Evolutionary conservation across 2,329 filamentous ascomycete genomes (phyloP).

Genomic region (Fusarium proliferatum): DNA sequence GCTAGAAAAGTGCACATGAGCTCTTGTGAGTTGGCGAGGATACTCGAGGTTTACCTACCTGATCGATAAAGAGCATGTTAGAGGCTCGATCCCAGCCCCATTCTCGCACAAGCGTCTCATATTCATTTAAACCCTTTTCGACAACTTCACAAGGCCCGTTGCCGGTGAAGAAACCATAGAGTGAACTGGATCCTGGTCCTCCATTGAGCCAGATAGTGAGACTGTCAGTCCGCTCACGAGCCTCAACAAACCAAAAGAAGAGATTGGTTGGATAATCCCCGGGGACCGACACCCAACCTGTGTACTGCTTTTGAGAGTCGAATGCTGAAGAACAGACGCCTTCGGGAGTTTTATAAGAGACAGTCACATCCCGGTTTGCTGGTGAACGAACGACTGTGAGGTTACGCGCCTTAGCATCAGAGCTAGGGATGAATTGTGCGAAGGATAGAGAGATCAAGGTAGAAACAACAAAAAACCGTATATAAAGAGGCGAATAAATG

Average conservation of each 20-base stretch:
- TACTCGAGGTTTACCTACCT: slow-evolving; percentile 51
- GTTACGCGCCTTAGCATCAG: slow-evolving; percentile 50
- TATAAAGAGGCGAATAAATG: slow-evolving; percentile 5
- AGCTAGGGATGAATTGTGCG: slow-evolving; percentile 50
- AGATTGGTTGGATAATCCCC: slow-evolving; percentile 63
- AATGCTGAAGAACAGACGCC: slow-evolving; percentile 75
- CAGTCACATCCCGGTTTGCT: slow-evolving; percentile 70
- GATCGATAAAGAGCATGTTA: slow-evolving; percentile 68
- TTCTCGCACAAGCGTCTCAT: slow-evolving; percentile 66
- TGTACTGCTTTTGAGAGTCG: slow-evolving; percentile 73
- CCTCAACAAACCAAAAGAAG: slow-evolving; percentile 64
- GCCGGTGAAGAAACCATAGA: slow-evolving; percentile 72
- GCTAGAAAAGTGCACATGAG: slow-evolving; percentile 56
- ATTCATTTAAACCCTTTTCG: slow-evolving; percentile 58
- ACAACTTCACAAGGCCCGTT: slow-evolving; percentile 66
- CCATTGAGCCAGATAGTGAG: slow-evolving; percentile 74
- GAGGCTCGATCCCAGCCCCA: slow-evolving; percentile 73
- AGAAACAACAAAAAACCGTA: slow-evolving; percentile 29
- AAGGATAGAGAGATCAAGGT: slow-evolving; percentile 30
- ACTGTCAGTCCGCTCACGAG: slow-evolving; percentile 55
- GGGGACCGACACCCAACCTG: slow-evolving; percentile 74
- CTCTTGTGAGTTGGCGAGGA: background rate
- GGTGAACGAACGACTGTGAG: slow-evolving; percentile 70
- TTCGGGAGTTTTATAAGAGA: slow-evolving; percentile 72
- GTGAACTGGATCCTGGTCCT: slow-evolving; percentile 72